Percentiles rank a stretch among this genome's conserved stretches.
phyloP scores from a whole-genome alignment of 140 eudicot species.

The Anethum foeniculum region DNA sequence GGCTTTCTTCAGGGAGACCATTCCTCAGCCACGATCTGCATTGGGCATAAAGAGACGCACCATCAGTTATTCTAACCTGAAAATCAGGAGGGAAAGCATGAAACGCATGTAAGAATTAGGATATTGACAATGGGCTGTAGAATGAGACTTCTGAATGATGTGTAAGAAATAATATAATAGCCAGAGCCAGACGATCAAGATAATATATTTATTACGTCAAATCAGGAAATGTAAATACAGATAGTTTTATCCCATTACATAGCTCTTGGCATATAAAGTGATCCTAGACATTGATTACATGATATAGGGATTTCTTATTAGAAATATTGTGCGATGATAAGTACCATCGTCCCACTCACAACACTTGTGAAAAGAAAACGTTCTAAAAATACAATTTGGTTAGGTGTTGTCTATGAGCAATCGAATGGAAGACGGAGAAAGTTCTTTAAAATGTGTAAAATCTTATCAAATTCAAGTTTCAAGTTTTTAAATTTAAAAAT shows the following conservation, averaged over 20 bases:
- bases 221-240: neutral
- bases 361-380: neutral
- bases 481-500: neutral
- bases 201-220: neutral
- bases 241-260: neutral
- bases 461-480: neutral
- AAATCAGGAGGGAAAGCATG: slow-evolving; percentile 16
- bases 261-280: neutral
- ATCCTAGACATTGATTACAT: neutral
- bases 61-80: slow-evolving; percentile 65
- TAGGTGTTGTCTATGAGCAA: neutral
- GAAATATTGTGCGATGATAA: neutral
- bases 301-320: neutral
- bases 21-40: slow-evolving; percentile 96
- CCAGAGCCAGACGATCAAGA: neutral
- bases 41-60: slow-evolving; percentile 65
- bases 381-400: neutral
- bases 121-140: neutral
- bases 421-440: neutral
- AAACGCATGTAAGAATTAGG: slow-evolving; percentile 1
- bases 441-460: neutral
- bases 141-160: neutral
- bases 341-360: neutral
- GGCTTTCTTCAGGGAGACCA: slow-evolving; percentile 58
- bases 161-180: neutral